These are phyloP conservation scores for Aureobasidium sp. DNA, from an alignment of 2,329 filamentous ascomycete genomes.

Conservation along the genomic window DNA sequence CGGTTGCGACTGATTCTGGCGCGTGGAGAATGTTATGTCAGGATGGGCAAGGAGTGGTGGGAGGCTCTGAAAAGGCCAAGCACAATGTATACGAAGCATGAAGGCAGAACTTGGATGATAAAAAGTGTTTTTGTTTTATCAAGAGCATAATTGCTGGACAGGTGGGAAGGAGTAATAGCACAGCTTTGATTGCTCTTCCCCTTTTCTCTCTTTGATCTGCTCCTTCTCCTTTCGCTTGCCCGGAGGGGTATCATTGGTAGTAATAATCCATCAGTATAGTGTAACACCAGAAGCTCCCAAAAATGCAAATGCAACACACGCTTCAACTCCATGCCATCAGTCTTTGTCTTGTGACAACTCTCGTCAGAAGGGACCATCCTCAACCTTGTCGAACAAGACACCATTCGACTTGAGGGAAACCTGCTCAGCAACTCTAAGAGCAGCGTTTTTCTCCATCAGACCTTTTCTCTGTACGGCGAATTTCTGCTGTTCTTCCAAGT, in stretches of 20 bases:
- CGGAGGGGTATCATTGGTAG: background rate
- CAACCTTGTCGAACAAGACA: conserved; percentile 3
- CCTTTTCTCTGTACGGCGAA: conserved; percentile 19
- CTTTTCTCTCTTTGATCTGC: background rate
- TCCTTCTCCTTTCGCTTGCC: background rate
- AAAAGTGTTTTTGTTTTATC: background rate
- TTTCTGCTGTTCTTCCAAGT: conserved; percentile 29
- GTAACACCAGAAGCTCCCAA: background rate
- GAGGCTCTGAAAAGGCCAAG: too few species aligned
- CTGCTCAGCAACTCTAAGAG: conserved; percentile 16
- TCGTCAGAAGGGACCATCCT: background rate
- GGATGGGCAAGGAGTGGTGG: too few species aligned
- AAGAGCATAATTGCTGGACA: background rate
- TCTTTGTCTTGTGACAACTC: background rate
- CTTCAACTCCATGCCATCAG: background rate
- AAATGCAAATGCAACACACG: background rate
- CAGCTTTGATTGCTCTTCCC: background rate
- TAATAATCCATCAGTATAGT: background rate
- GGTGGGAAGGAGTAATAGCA: background rate
- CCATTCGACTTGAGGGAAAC: conserved; percentile 3
- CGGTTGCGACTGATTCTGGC: too few species aligned
- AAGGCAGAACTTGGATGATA: too few species aligned
- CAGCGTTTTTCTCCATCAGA: conserved; percentile 20
- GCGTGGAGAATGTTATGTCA: too few species aligned
- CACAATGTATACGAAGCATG: background rate